Base-by-base conservation (phyloP, 495 filamentous ascomycete species). In the Xylaria venustula region DNA sequence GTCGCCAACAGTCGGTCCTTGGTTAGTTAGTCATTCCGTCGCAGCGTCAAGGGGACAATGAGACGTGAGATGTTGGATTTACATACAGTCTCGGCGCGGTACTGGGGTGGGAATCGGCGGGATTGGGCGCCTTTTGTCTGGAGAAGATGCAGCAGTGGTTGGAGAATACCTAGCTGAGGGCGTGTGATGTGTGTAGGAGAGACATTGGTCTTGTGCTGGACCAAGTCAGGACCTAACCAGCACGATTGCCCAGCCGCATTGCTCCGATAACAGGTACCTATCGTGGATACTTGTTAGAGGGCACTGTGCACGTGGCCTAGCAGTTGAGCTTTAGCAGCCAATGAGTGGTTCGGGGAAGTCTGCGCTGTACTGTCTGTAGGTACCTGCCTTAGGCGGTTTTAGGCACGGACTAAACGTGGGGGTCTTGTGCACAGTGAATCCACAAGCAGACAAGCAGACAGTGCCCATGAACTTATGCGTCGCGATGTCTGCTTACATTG, bases 261-360 rank as follows among this genome's bases (percentile, higher is more conserved):
- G 14, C 30, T 34, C 37, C 37, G 14, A 40, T 12, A 8, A 40
- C 37, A 4, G 3, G 42, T 45, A 45, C 17, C n/a, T n/a, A 19
- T 34, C 37, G 12, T 44, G 11, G 26, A n/a, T 45, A 45, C 53
- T 9, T 25, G 28, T 45, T 56, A 8, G 41, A 17, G 47, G 34
- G 26, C 57, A 60, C 57, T 51, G 57, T 60, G 45, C 57, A 52
- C 37, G 45, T 60, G 37, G 57, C 9, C 23, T 2, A 11, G 19
- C 20, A 25, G 6, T 40, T 15, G 14, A 40, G 37, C 37, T n/a
- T n/a, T n/a, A n/a, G n/a, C n/a, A n/a, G n/a, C n/a, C n/a, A n/a
- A n/a, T n/a, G n/a, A n/a, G n/a, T n/a, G n/a, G n/a, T n/a, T n/a
- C n/a, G n/a, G n/a, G n/a, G n/a, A n/a, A n/a, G n/a, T n/a, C n/a